Conservation (phyloP, 1,139 yeast genomes). For the Yamadazyma blattariae region DNA sequence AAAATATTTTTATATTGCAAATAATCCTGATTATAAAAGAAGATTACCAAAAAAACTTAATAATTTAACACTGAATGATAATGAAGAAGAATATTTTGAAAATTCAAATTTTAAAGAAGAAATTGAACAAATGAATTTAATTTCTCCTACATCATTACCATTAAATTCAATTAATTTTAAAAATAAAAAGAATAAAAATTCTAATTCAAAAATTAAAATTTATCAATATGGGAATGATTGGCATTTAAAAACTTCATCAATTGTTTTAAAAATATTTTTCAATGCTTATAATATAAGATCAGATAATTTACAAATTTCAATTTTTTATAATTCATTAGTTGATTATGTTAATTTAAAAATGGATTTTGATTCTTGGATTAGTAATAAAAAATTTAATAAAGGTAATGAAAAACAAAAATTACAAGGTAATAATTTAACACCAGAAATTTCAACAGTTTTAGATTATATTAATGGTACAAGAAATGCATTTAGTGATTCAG, state of each 20-base stretch:
- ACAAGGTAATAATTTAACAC: slow-evolving; percentile 12
- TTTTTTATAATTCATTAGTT: slow-evolving; percentile 76
- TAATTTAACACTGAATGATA: neutral
- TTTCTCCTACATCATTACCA: slow-evolving; percentile 12
- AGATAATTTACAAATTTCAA: slow-evolving; percentile 42
- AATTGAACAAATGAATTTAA: slow-evolving; percentile 12
- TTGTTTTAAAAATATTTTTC: slow-evolving; percentile 53
- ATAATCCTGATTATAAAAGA: slow-evolving; percentile 27
- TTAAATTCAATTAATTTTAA: slow-evolving; percentile 6
- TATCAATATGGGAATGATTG: slow-evolving; percentile 77
- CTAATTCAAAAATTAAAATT: slow-evolving; percentile 45
- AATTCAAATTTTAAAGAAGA: slow-evolving; percentile 17
- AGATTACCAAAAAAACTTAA: slow-evolving; percentile 2
- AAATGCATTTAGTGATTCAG: slow-evolving; percentile 21
- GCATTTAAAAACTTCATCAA: slow-evolving; percentile 70
- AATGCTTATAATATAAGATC: slow-evolving; percentile 47
- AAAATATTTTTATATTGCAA: slow-evolving; percentile 34
- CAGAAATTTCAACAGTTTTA: slow-evolving; percentile 38
- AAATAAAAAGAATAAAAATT: slow-evolving; percentile 10
- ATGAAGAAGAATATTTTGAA: slow-evolving; percentile 20
- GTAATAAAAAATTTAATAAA: slow-evolving; percentile 13
- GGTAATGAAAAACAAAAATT: slow-evolving; percentile 5
- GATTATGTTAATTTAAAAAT: slow-evolving; percentile 73
- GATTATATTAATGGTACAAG: slow-evolving; percentile 47
- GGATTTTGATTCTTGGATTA: slow-evolving; percentile 87